Evolutionary conservation across 2,329 filamentous ascomycete species (phyloP), one percentile per base, ranked within the genome.

Genomic region (Fusarium foetens): DNA sequence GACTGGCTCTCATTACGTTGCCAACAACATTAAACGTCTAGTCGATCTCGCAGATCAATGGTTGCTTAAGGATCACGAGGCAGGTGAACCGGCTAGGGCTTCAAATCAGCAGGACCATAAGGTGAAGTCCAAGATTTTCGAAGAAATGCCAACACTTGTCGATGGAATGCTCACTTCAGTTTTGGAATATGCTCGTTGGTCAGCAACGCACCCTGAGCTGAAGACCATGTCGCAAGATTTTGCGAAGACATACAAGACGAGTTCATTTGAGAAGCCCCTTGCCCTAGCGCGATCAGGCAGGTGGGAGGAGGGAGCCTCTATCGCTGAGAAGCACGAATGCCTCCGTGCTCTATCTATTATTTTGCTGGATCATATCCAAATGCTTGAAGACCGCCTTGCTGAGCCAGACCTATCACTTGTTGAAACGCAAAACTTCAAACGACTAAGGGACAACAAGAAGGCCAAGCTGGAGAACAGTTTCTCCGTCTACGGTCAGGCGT

Each of bases 1-100:
- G 96, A 98, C 95, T 1, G 94, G 93, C 21, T 90, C 88, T 72
- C 81, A 84, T 46, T 89, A 86, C 70, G 84, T 91, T 61, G 87
- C 89, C 55, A 90, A 90, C 78, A 91, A 91, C 68, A 76, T 86
- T 17, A 88, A 89, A 76, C 88, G 89, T 23, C 84, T 91, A 21
- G 83, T 89, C 29, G 87, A 91, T 70, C 84, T 92, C 23, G 86
- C 85, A 42, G 83, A 86, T 31, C 84, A 86, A 64, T 90, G 87
- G 88, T 82, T 88, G 7, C 83, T 85, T 51, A 83, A 86, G 57
- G 82, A 86, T 70, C 83, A 83, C 29, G 74, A 79, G 2, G 70
- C 75, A 38, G 70, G 78, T 33, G 72, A 80, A 21, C 79, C 81
- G 25, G 59, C 72, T 14, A 82, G 83, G 67, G 75, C 74, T 36